Evolutionary conservation across 805 yeast species (phyloP), one percentile per base, ranked within the genome.

Genomic region (Saccharomycopsis sp.): DNA sequence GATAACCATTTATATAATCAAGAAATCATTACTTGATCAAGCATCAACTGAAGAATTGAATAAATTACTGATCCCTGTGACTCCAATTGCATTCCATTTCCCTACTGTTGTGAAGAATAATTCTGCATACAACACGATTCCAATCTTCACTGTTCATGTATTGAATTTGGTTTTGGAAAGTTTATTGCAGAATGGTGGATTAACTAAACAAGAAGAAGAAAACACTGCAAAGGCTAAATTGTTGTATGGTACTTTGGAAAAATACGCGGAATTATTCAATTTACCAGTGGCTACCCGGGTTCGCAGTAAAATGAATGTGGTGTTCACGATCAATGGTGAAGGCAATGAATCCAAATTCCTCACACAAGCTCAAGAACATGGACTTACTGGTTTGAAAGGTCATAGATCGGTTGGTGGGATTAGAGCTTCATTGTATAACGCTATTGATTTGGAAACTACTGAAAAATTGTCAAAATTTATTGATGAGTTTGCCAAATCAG

Each of bases 401-500:
- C 97, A 90, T 65, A 77, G 97, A 62, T 86, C 96, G 3, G 97
- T 90, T 36, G 97, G 97, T 41, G 98, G 98, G 24, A 83, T 93
- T 65, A 81, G 98, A 64, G 89, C 94, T 13, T 88, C 97, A 11
- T 68, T 88, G 44, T 89, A 90, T 64, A 90, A 93, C 58, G 96
- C 97, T 13, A 84, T 93, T 42, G 62, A 79, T 3, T 65, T 76
- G 39, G 70, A 72, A 19, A 76, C 85, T 55, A 81, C 78, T 23
- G 66, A 76, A 50, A 55, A 67, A 45, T 67, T 87, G 53, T 78
- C 71, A 29, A 65, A 69, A 17, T 86, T 74, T 54, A 63, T 85
- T 36, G 63, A 68, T 17, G 70, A 74, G 38, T 87, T 83, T 66
- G 93, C 79, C 28, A 56, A 71, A 40, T 61, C 53, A 23, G 19